A percentile compares a stretch with the other conserved stretches of the same genome.
These are phyloP conservation scores for Russula earlei DNA, from an alignment of 768 basidiomycete genomes.

Conservation along the genomic window DNA sequence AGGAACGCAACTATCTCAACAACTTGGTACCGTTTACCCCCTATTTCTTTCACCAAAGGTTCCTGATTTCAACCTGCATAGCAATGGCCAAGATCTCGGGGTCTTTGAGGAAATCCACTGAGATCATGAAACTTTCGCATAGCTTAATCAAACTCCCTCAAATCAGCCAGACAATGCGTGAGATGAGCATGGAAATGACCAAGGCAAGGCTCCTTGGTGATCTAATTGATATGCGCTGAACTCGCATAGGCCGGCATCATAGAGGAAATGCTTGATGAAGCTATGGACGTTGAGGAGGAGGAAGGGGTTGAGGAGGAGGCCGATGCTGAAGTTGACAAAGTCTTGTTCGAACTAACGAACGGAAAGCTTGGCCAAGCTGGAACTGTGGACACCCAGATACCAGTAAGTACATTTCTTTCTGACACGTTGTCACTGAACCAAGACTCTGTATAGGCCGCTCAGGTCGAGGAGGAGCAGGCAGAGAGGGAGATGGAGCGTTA, in stretches of 20 bases:
- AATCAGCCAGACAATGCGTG: conserved; percentile 85
- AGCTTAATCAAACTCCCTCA: conserved; percentile 85
- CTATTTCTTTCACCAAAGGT: neutral
- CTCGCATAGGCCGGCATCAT: conserved; percentile 81
- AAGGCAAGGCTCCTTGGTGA: conserved; percentile 46
- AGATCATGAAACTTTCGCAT: conserved; percentile 99
- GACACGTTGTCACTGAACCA: neutral
- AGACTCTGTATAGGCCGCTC: conserved; percentile 35
- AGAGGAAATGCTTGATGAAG: conserved; percentile 97
- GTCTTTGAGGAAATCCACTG: conserved; percentile 93
- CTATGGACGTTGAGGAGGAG: conserved; percentile 83
- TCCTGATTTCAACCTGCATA: conserved; percentile 26
- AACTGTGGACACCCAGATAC: conserved; percentile 57
- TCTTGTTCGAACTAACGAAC: conserved; percentile 89
- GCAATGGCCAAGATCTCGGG: conserved; percentile 97
- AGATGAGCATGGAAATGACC: conserved; percentile 99
- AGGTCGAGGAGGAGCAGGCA: conserved; percentile 74
- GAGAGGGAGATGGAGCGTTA: conserved; percentile 87
- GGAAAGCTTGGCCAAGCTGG: conserved; percentile 90
- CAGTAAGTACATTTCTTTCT: conserved; percentile 42
- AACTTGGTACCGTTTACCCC: conserved; percentile 60
- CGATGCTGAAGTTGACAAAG: conserved; percentile 94
- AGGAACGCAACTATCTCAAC: conserved; percentile 79
- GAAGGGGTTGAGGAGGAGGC: conserved; percentile 96
- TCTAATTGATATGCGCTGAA: conserved; percentile 10